Base-by-base conservation (phyloP, 768 basidiomycete species). In the Rhodotorula graminis region DNA sequence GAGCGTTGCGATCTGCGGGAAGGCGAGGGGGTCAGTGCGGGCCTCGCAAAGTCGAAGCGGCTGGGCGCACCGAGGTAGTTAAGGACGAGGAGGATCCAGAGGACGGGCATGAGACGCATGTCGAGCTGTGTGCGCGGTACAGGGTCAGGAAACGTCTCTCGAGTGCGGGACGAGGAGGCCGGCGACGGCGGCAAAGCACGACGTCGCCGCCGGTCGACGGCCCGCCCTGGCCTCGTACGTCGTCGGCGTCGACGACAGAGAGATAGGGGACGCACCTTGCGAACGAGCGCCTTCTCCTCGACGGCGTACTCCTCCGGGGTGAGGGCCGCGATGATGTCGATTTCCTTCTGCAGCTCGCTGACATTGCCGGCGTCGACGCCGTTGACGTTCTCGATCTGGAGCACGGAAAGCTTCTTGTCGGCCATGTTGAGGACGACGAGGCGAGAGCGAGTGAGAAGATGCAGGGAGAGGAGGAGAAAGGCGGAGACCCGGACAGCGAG, bases 1-100 rank as follows among this genome's bases (percentile, higher is more conserved):
- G 73, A 8, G 78, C 77, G 55, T 79, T 79, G 52, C 72, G 69
- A 46, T 74, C 37, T 37, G 37, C 37, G 37, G 37, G 37, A n/a
- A n/a, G n/a, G 4, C 37, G 37, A 37, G 37, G 37, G 37, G 37
- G 37, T 37, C 37, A 37, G 37, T 37, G 37, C 37, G 37, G 37
- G 37, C 37, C 37, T 37, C 37, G 37, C 5, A 4, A 9, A 37
- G 37, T 37, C 37, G 37, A 4, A 37, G 37, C 37, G 37, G 37
- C 9, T 9, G 9, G 9, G 37, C 37, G 37, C 37, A 37, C 37
- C 72, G 53, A 74, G 61, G 64, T 74, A 79, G 67, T 79, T 67
- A n/a, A 67, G 59, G 29, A 67, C 61, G 40, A 67, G 66, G 23
- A 67, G 59, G 59, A 67, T 11, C 58, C 76, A 79, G 18, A 79